phyloP scores from a whole-genome alignment of 352 stramenopile species.

The Phytopythium litorale region DNA sequence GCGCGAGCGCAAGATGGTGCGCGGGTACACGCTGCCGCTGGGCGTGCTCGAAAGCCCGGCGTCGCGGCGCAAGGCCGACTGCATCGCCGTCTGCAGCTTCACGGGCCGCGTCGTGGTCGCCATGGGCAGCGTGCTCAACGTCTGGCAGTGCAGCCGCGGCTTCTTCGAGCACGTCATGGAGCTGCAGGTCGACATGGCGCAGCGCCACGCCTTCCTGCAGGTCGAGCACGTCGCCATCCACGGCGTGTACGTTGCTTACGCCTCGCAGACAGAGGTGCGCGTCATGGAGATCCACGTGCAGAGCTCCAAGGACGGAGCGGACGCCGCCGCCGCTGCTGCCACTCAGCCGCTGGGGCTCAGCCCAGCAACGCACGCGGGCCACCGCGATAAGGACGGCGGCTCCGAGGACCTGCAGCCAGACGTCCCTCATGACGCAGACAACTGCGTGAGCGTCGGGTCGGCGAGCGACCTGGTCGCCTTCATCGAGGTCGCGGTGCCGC shows the following conservation, averaged over 20 bases:
- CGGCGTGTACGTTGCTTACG: slow-evolving; percentile 69
- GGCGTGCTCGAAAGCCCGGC: slow-evolving; percentile 59
- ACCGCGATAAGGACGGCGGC: slow-evolving; percentile 12
- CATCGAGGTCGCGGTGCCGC: slow-evolving; percentile 52
- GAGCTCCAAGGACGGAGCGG: slow-evolving; percentile 32
- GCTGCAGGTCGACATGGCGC: slow-evolving; percentile 74
- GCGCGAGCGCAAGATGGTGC: slow-evolving; percentile 74
- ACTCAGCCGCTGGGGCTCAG: slow-evolving; percentile 6
- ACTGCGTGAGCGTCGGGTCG: slow-evolving; percentile 38
- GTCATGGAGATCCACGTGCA: slow-evolving; percentile 81
- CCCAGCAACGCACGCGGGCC: slow-evolving; percentile 1
- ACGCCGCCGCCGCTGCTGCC: background rate
- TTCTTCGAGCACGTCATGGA: slow-evolving; percentile 91
- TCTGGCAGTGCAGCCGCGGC: slow-evolving; percentile 81
- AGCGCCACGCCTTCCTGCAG: slow-evolving; percentile 64
- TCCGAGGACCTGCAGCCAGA: slow-evolving; percentile 3
- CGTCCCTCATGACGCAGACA: slow-evolving; percentile 36
- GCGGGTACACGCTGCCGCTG: slow-evolving; percentile 79
- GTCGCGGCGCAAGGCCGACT: slow-evolving; percentile 52
- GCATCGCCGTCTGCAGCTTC: slow-evolving; percentile 80
- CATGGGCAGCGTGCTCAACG: slow-evolving; percentile 74
- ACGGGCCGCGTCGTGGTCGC: slow-evolving; percentile 73
- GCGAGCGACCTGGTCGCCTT: slow-evolving; percentile 42
- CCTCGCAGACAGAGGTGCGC: slow-evolving; percentile 70
- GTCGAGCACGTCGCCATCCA: slow-evolving; percentile 82